Percentiles rank a stretch among this genome's conserved stretches.
Conservation (phyloP, 2,329 filamentous ascomycete species). For the Apiospora kogelbergensis region DNA sequence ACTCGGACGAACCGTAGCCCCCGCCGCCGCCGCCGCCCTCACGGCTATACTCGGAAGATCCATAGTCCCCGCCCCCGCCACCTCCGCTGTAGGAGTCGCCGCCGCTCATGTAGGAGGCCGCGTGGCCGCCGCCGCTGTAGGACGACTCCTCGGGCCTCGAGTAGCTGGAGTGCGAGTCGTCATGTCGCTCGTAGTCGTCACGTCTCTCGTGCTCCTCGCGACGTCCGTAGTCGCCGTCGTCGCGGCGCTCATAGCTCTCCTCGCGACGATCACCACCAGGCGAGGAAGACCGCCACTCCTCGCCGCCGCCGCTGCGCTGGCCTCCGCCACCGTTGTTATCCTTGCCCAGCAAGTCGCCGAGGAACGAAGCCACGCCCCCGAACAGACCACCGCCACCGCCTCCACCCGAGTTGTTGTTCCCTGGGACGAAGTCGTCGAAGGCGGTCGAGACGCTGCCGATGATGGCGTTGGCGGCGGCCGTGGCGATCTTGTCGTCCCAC, state of each 20-base stretch:
- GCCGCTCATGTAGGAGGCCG: neutral
- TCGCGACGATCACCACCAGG: slow-evolving; percentile 56
- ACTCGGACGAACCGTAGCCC: slow-evolving; percentile 19
- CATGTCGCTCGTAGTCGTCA: neutral
- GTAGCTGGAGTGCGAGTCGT: neutral
- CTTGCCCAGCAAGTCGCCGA: slow-evolving; percentile 55
- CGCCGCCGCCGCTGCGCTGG: slow-evolving; percentile 47
- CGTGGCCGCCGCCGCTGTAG: neutral
- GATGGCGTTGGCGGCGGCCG: slow-evolving; percentile 55
- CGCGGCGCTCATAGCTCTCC: slow-evolving; percentile 21
- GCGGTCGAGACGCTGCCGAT: slow-evolving; percentile 57
- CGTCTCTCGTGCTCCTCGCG: slow-evolving; percentile 13
- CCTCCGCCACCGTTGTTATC: slow-evolving; percentile 33
- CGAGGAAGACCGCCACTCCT: slow-evolving; percentile 55
- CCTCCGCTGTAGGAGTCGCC: slow-evolving; percentile 15
- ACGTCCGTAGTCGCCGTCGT: slow-evolving; percentile 20
- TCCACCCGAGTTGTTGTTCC: slow-evolving; percentile 32
- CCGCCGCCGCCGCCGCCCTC: slow-evolving; percentile 14
- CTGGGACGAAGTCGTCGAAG: slow-evolving; percentile 43
- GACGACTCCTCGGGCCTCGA: neutral
- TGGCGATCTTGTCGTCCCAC: slow-evolving; percentile 43
- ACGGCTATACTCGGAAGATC: slow-evolving; percentile 15
- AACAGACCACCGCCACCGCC: slow-evolving; percentile 33
- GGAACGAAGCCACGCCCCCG: slow-evolving; percentile 39
- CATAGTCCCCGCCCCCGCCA: slow-evolving; percentile 19